Evolutionary conservation across 192 early-diverging fungal species (phyloP).

Genomic region (Coemansia sp.): DNA sequence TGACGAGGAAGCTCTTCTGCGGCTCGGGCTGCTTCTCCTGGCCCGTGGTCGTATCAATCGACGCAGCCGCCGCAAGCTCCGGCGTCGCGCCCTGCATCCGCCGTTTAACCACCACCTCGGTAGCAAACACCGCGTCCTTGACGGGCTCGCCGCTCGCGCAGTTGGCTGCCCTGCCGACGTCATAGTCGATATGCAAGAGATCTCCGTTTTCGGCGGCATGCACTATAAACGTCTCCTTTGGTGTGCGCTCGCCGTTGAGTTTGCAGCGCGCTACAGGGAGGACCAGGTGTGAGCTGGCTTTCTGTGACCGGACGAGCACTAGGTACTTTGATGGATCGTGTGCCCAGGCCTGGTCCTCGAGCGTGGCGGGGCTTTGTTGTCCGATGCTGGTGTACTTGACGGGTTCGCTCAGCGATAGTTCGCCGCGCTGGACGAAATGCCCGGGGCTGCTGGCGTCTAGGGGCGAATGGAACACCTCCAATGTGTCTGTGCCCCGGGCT

Average conservation of each 20-base stretch:
- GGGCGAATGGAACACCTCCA: conserved; percentile 32
- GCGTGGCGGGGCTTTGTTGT: conserved; percentile 13
- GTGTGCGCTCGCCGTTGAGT: conserved; percentile 4
- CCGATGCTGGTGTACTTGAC: conserved; percentile 21
- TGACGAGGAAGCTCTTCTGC: conserved; percentile 53
- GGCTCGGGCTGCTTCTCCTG: conserved; percentile 47
- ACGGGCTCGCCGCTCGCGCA: not conserved
- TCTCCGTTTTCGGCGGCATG: conserved; percentile 15
- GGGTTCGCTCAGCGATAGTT: conserved; percentile 22
- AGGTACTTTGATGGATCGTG: conserved; percentile 14
- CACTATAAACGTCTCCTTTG: conserved; percentile 40
- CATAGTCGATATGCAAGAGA: conserved; percentile 37
- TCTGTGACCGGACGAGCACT: conserved; percentile 19
- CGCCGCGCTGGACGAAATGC: conserved; percentile 35
- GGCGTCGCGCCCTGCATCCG: conserved; percentile 24
- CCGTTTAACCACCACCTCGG: conserved; percentile 18
- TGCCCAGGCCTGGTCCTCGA: not conserved
- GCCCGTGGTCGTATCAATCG: conserved; percentile 32
- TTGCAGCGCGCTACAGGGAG: conserved; percentile 20
- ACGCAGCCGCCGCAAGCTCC: conserved; percentile 21
- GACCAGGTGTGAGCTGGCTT: conserved; percentile 12
- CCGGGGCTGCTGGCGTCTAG: too few relatives aligned
- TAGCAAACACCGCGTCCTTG: conserved; percentile 2
- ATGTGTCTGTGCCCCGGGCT: conserved; percentile 7
- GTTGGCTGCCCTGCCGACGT: conserved; percentile 25